Conservation (phyloP, 2,329 filamentous ascomycete genomes). For the Cryphonectria japonica region DNA sequence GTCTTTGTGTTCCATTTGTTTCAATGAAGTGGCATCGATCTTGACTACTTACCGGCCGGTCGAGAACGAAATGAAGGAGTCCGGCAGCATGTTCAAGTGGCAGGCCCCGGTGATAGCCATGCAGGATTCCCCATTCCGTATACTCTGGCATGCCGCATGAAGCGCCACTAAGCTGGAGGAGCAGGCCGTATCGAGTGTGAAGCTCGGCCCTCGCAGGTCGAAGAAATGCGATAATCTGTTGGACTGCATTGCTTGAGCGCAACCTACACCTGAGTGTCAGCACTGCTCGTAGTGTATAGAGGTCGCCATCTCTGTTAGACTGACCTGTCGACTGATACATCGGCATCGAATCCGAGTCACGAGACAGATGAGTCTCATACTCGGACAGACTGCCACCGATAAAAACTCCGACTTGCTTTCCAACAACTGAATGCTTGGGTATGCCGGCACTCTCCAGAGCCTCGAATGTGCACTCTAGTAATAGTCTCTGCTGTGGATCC, state of each 20-base stretch:
- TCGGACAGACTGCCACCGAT: constrained; percentile 53
- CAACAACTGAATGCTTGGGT: constrained; percentile 50
- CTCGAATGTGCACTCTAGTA: constrained; percentile 59
- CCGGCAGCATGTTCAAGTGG: constrained; percentile 52
- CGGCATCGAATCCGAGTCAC: constrained; percentile 46
- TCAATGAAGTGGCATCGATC: constrained; percentile 28
- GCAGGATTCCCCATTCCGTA: constrained; percentile 50
- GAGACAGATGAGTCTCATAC: constrained; percentile 50
- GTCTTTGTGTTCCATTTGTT: background rate
- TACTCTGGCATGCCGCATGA: constrained; percentile 54
- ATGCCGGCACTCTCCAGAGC: constrained; percentile 58
- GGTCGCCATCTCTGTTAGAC: constrained; percentile 22
- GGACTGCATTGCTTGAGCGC: constrained; percentile 55
- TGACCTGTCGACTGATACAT: constrained; percentile 57
- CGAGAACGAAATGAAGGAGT: constrained; percentile 43
- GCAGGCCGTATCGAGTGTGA: constrained; percentile 57
- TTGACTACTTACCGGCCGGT: constrained; percentile 45
- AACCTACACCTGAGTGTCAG: constrained; percentile 37
- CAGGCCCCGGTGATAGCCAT: constrained; percentile 53
- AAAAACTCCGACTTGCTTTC: constrained; percentile 54
- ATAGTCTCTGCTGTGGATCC: constrained; percentile 58
- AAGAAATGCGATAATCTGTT: constrained; percentile 61
- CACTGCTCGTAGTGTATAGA: background rate
- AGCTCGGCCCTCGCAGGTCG: constrained; percentile 56
- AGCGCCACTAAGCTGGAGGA: constrained; percentile 55